A percentile compares a stretch with the other conserved stretches of the same genome.
Evolutionary conservation across 2,329 filamentous ascomycete species (phyloP).

Genomic region (Botrytis elliptica): DNA sequence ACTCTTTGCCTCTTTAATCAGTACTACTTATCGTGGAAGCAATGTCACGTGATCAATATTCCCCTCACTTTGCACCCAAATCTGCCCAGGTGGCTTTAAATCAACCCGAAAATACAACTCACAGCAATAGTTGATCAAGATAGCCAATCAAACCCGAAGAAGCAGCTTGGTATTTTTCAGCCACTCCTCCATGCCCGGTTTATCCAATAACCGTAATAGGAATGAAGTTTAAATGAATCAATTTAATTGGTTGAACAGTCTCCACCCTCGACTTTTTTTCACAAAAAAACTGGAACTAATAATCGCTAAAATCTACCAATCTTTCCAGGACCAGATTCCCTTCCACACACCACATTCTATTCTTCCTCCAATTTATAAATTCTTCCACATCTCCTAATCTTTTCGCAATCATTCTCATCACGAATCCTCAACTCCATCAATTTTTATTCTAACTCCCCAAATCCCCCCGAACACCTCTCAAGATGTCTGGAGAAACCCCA

Average conservation of each 20-base stretch:
- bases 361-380: slow-evolving; percentile 24
- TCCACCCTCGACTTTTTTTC: slow-evolving; percentile 16
- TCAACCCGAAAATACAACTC: neutral
- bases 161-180: neutral
- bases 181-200: neutral
- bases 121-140: neutral
- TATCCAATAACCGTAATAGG: slow-evolving; percentile 10
- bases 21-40: no score
- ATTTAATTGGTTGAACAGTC: slow-evolving; percentile 15
- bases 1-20: neutral
- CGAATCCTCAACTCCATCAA: slow-evolving; percentile 24
- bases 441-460: slow-evolving; percentile 33
- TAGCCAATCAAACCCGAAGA: neutral
- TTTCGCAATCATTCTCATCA: slow-evolving; percentile 21
- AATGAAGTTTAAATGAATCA: slow-evolving; percentile 6
- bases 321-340: slow-evolving; percentile 15
- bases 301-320: slow-evolving; percentile 14
- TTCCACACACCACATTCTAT: slow-evolving; percentile 29
- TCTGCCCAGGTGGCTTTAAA: neutral
- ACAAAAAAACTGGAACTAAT: slow-evolving; percentile 17
- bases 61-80: neutral
- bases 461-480: slow-evolving; percentile 32
- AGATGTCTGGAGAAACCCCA: slow-evolving; percentile 54
- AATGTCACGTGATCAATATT: neutral
- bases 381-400: slow-evolving; percentile 17